These are phyloP conservation scores for Aspergillus incahuasiensis DNA, from an alignment of 495 filamentous ascomycete genomes.

Conservation along the genomic window DNA sequence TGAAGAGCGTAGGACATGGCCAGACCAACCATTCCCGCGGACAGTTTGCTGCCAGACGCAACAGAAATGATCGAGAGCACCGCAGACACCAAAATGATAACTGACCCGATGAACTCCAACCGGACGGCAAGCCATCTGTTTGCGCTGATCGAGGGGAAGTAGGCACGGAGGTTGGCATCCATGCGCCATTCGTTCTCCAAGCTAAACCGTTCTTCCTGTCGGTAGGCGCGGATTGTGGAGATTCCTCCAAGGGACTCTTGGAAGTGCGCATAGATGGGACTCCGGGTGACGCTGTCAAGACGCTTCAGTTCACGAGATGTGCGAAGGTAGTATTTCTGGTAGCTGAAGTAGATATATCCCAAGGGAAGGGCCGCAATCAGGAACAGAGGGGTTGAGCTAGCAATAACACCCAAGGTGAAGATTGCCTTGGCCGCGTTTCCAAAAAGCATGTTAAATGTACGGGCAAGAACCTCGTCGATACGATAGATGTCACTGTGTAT, in stretches of 20 bases:
- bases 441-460: conserved; percentile 92
- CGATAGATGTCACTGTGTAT: conserved; percentile 78
- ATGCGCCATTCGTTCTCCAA: conserved; percentile 97
- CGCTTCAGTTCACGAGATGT: conserved; percentile 96
- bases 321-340: conserved; percentile 94
- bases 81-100: conserved; percentile 87
- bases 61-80: conserved; percentile 80
- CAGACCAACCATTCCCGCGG: conserved; percentile 80
- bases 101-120: conserved; percentile 91
- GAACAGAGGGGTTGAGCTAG: conserved; percentile 74
- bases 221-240: conserved; percentile 95
- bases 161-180: conserved; percentile 91
- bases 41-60: conserved; percentile 60
- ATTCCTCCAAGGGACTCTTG: conserved; percentile 95
- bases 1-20: conserved; percentile 96
- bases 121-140: conserved; percentile 96
- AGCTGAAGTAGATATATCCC: conserved; percentile 77
- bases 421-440: conserved; percentile 77
- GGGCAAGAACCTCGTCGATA: conserved; percentile 90
- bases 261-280: conserved; percentile 97
- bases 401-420: conserved; percentile 86
- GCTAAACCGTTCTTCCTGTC: conserved; percentile 80
- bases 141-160: conserved; percentile 93
- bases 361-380: conserved; percentile 76
- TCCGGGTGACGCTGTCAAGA: conserved; percentile 89